Conservation (phyloP, 208 protist genomes). For the Novymonas esmeraldas region DNA sequence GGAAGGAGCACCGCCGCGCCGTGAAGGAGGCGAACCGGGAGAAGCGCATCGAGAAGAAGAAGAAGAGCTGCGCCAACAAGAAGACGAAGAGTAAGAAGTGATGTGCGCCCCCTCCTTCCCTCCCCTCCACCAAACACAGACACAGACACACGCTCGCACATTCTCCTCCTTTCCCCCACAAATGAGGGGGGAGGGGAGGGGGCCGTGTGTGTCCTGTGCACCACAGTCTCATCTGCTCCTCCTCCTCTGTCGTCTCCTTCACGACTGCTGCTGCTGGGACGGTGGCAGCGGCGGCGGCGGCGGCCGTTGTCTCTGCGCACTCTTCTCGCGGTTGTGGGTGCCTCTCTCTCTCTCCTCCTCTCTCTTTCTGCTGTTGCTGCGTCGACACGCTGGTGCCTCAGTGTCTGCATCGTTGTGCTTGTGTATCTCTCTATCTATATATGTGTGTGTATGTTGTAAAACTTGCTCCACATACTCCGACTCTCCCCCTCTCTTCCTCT, state of each 20-base stretch:
- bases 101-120: no score
- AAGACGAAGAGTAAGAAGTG: slow-evolving; percentile 33
- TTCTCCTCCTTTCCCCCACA: no score
- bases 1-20: slow-evolving; percentile 69
- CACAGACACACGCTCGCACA: no score
- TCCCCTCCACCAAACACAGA: no score
- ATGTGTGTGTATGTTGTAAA: neutral
- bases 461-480: neutral
- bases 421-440: neutral
- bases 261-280: no score
- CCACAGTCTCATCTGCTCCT: slow-evolving; percentile 5
- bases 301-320: no score
- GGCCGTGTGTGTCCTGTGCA: neutral
- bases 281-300: no score
- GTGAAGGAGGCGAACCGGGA: slow-evolving; percentile 86
- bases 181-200: neutral
- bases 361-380: neutral
- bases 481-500: neutral
- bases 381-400: neutral
- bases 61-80: slow-evolving; percentile 53
- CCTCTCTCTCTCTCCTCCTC: slow-evolving; percentile 1
- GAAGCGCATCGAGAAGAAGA: slow-evolving; percentile 78
- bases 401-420: neutral
- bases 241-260: no score
- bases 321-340: no score